These are phyloP conservation scores for Volvariella volvacea DNA, from an alignment of 1,284 basidiomycete species.

Conservation along the genomic window DNA sequence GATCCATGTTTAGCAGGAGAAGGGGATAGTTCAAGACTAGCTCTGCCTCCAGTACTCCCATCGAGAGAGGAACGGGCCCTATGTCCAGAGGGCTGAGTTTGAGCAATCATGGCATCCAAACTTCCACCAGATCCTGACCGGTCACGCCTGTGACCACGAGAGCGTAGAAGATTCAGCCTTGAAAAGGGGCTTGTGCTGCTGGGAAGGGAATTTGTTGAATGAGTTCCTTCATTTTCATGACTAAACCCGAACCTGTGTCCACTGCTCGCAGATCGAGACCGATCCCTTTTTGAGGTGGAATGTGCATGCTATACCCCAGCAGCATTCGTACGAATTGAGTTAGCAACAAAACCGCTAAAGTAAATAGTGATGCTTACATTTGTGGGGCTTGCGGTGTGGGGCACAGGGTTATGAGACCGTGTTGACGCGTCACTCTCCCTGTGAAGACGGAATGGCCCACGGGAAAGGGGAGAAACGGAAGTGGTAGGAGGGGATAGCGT, in stretches of 20 bases:
- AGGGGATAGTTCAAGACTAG: too few relatives aligned
- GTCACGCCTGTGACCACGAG: constrained; percentile 21
- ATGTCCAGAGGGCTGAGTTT: constrained; percentile 9
- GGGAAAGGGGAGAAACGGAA: constrained; percentile 15
- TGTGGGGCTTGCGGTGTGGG: neutral
- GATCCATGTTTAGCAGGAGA: too few relatives aligned
- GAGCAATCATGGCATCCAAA: constrained; percentile 22
- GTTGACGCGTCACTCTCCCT: constrained; percentile 28
- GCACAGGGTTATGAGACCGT: constrained; percentile 11
- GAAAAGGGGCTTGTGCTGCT: constrained; percentile 18
- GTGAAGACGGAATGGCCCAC: constrained; percentile 22
- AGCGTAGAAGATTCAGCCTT: constrained; percentile 18
- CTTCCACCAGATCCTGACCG: constrained; percentile 36
- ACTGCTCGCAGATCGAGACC: neutral
- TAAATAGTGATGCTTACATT: neutral
- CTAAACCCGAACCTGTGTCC: neutral
- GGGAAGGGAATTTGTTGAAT: constrained; percentile 8
- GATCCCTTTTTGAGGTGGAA: neutral
- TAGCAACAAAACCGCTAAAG: too few relatives aligned
- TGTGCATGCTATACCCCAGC: too few relatives aligned
- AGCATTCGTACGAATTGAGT: too few relatives aligned
- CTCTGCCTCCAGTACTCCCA: constrained; percentile 6
- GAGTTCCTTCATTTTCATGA: constrained; percentile 7
- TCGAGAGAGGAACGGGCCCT: constrained; percentile 26
- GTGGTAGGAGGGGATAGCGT: constrained; percentile 8